Percentiles rank a stretch among this genome's conserved stretches.
Evolutionary conservation across 2,329 filamentous ascomycete genomes (phyloP).

Genomic region (Phaeosphaeriaceae sp.): DNA sequence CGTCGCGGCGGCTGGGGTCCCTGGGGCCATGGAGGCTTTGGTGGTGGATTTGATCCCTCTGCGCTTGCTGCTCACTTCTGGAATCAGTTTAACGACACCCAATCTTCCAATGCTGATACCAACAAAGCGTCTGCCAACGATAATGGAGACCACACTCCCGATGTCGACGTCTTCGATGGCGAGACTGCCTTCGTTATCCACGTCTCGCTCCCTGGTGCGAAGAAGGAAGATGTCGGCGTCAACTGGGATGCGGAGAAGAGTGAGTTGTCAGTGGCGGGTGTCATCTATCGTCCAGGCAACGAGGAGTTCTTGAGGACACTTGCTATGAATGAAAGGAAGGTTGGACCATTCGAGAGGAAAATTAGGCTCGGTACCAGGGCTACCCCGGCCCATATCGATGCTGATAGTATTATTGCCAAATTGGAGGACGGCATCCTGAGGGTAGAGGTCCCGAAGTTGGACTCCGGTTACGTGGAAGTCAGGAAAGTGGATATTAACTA

Average conservation of each 20-base stretch:
- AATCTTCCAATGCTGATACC: constrained; percentile 18
- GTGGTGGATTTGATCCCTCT: constrained; percentile 29
- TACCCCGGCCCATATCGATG: constrained; percentile 68
- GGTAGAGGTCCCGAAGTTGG: constrained; percentile 75
- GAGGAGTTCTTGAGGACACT: constrained; percentile 72
- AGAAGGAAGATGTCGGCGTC: constrained; percentile 78
- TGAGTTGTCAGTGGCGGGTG: constrained; percentile 71
- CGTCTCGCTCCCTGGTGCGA: constrained; percentile 75
- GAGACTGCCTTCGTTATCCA: constrained; percentile 69
- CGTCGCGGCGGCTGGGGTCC: constrained; percentile 35
- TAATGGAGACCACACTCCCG: constrained; percentile 61
- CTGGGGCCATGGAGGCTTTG: constrained; percentile 24
- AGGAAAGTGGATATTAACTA: constrained; percentile 61
- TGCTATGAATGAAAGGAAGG: constrained; percentile 68
- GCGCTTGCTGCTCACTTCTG: constrained; percentile 44
- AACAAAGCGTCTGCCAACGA: constrained; percentile 19
- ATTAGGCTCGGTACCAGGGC: constrained; percentile 64
- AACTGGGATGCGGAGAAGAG: constrained; percentile 75
- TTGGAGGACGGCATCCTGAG: constrained; percentile 79
- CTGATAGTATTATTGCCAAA: constrained; percentile 72
- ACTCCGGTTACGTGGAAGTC: constrained; percentile 65
- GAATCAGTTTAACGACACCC: constrained; percentile 37
- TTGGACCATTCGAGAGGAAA: constrained; percentile 76
- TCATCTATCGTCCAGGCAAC: constrained; percentile 73
- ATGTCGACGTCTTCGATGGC: constrained; percentile 78